Conservation (phyloP, 192 early-diverging fungal genomes). For the Coemansia sp. region DNA sequence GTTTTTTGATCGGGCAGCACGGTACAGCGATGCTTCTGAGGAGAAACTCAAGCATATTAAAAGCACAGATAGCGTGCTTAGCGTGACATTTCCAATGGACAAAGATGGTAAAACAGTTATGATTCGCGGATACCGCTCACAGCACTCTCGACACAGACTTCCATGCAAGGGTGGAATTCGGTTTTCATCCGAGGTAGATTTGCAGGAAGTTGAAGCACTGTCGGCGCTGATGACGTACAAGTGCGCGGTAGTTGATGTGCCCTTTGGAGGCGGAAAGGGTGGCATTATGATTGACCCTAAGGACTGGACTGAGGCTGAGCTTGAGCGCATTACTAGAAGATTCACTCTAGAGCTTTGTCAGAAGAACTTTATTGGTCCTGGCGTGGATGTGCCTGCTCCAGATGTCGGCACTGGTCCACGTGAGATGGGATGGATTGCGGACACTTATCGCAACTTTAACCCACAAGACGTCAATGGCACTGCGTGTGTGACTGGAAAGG, state of each 20-base stretch:
- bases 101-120: slow-evolving; percentile 66
- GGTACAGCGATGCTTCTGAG: slow-evolving; percentile 58
- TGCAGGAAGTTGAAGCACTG: slow-evolving; percentile 80
- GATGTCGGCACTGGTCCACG: slow-evolving; percentile 78
- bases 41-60: slow-evolving; percentile 68
- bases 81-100: slow-evolving; percentile 78
- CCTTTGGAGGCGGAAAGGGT: slow-evolving; percentile 79
- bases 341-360: slow-evolving; percentile 82
- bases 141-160: slow-evolving; percentile 79
- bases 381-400: slow-evolving; percentile 79
- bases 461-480: slow-evolving; percentile 75
- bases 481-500: slow-evolving; percentile 82
- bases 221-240: slow-evolving; percentile 85
- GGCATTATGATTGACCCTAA: slow-evolving; percentile 80
- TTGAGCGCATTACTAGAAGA: slow-evolving; percentile 79
- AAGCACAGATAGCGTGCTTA: slow-evolving; percentile 68
- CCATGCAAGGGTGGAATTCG: slow-evolving; percentile 84
- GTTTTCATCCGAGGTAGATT: slow-evolving; percentile 72
- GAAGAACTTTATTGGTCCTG: slow-evolving; percentile 83
- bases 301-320: slow-evolving; percentile 67
- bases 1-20: slow-evolving; percentile 73
- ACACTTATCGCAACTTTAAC: slow-evolving; percentile 83
- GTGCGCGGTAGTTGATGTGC: slow-evolving; percentile 83
- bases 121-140: slow-evolving; percentile 76
- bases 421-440: slow-evolving; percentile 86